Evolutionary conservation across 495 filamentous ascomycete genomes (phyloP).

Genomic region (Penicillium arizonense): DNA sequence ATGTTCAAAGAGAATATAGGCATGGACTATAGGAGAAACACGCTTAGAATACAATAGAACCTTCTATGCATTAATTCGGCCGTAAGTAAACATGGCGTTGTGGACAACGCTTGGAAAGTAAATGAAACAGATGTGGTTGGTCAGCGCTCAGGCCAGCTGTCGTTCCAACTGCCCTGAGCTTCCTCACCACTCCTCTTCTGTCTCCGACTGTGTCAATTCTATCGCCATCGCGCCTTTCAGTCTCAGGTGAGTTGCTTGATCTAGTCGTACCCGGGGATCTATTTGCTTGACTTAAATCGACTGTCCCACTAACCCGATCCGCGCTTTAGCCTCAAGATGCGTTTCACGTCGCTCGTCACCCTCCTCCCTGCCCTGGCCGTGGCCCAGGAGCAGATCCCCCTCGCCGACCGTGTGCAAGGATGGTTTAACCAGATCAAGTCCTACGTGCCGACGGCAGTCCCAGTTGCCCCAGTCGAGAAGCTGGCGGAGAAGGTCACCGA

Average conservation of each 20-base stretch:
- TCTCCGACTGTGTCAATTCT: slow-evolving; percentile 13
- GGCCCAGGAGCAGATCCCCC: slow-evolving; percentile 72
- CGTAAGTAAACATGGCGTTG: not conserved
- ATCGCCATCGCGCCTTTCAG: slow-evolving; percentile 8
- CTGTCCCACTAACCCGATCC: slow-evolving; percentile 5
- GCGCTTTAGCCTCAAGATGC: slow-evolving; percentile 56
- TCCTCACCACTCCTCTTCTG: slow-evolving; percentile 8
- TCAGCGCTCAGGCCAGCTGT: slow-evolving; percentile 28
- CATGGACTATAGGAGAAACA: not conserved
- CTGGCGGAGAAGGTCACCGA: slow-evolving; percentile 52
- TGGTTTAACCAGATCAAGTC: slow-evolving; percentile 62
- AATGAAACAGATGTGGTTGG: slow-evolving; percentile 19
- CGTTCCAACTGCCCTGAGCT: slow-evolving; percentile 20
- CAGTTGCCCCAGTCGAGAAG: slow-evolving; percentile 49
- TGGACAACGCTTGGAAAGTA: not conserved
- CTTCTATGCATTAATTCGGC: not conserved
- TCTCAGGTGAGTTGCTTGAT: not conserved
- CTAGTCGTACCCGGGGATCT: not conserved
- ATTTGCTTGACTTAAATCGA: not conserved
- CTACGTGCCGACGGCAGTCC: slow-evolving; percentile 55
- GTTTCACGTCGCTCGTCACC: slow-evolving; percentile 59
- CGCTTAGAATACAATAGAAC: not conserved
- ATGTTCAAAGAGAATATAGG: not conserved
- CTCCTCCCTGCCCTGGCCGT: slow-evolving; percentile 69
- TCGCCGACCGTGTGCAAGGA: slow-evolving; percentile 64